Evolutionary conservation across 495 filamentous ascomycete species (phyloP).

Genomic region (Penicillium bovifimosum): DNA sequence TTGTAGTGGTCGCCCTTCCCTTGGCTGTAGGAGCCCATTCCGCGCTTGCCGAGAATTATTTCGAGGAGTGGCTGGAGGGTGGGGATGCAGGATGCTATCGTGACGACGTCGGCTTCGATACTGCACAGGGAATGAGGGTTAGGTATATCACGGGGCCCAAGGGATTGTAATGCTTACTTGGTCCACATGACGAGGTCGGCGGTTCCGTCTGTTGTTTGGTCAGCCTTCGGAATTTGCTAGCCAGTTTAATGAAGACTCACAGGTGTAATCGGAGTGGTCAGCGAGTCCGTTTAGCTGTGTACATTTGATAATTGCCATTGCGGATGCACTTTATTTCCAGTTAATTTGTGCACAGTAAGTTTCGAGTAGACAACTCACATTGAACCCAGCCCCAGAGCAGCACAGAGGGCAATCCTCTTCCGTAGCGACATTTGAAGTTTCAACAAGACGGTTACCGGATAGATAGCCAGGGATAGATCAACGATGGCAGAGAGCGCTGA

Average conservation of each 20-base stretch:
- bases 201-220: constrained; percentile 25
- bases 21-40: constrained; percentile 23
- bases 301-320: constrained; percentile 34
- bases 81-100: constrained; percentile 41
- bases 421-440: constrained; percentile 38
- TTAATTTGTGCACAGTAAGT: not conserved
- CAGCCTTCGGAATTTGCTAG: not conserved
- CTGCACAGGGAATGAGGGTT: constrained; percentile 13
- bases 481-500: constrained; percentile 32
- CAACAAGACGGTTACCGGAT: constrained; percentile 25
- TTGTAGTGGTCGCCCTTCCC: constrained; percentile 20
- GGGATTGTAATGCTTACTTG: constrained; percentile 19
- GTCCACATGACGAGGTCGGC: constrained; percentile 34
- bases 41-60: constrained; percentile 29
- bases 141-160: not conserved
- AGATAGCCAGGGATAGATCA: constrained; percentile 34
- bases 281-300: constrained; percentile 32
- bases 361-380: constrained; percentile 20
- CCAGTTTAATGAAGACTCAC: constrained; percentile 11
- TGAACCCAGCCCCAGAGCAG: constrained; percentile 32
- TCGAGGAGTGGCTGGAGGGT: constrained; percentile 38
- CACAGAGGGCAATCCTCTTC: constrained; percentile 32
- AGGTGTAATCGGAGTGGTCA: constrained; percentile 32
- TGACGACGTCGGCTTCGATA: constrained; percentile 38
- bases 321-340: constrained; percentile 20